Conservation (phyloP, 2,329 filamentous ascomycete genomes). For the Cercospora sojina region DNA sequence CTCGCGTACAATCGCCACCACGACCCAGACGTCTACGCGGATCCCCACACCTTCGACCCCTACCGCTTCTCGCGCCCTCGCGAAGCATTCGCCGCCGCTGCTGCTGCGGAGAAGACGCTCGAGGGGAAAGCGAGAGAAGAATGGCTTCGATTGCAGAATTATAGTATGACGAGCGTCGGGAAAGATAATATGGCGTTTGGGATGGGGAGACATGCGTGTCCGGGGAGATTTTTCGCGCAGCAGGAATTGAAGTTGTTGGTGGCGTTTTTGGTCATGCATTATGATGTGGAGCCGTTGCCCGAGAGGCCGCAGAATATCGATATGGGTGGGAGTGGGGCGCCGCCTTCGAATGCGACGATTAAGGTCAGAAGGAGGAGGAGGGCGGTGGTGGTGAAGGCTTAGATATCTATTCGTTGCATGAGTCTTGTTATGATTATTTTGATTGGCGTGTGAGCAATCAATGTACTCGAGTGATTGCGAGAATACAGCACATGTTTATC, state of each 20-base stretch:
- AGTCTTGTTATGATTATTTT: neutral
- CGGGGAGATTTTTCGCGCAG: conserved; percentile 36
- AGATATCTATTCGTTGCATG: neutral
- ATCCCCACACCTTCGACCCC: conserved; percentile 34
- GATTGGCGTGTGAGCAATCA: neutral
- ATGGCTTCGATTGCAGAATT: conserved; percentile 28
- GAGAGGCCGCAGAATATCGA: conserved; percentile 10
- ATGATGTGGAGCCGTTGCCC: conserved; percentile 36
- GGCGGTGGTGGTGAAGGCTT: neutral
- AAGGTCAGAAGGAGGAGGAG: conserved; percentile 3
- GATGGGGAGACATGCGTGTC: conserved; percentile 38
- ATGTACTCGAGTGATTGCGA: neutral
- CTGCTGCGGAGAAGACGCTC: conserved; percentile 14
- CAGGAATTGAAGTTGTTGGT: conserved; percentile 38
- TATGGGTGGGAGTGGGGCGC: conserved; percentile 3
- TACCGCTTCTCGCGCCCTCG: conserved; percentile 34
- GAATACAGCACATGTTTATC: neutral
- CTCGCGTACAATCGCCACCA: conserved; percentile 29
- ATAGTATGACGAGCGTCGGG: conserved; percentile 31
- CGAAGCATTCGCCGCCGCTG: conserved; percentile 26
- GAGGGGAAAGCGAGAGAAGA: conserved; percentile 10
- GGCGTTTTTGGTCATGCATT: conserved; percentile 40
- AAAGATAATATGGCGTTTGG: conserved; percentile 36
- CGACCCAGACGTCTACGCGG: conserved; percentile 34
- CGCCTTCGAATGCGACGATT: conserved; percentile 4